Evolutionary conservation across 2,329 filamentous ascomycete genomes (phyloP).

Genomic region (Pseudocercospora musae): DNA sequence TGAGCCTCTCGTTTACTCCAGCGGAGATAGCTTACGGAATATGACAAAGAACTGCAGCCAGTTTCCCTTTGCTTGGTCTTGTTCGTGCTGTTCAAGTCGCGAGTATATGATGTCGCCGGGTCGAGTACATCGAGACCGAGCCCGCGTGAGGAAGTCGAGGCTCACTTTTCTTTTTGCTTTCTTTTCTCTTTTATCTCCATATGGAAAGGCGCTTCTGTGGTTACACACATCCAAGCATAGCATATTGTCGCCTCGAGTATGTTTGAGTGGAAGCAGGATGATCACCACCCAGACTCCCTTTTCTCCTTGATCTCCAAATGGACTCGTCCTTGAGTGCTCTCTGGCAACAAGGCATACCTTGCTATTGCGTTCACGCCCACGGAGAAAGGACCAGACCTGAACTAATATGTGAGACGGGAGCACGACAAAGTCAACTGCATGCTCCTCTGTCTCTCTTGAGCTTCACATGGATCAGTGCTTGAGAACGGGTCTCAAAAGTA

Average conservation of each 20-base stretch:
- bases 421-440: not conserved
- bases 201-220: not conserved
- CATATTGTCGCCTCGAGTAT: not conserved
- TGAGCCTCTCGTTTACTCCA: constrained; percentile 1
- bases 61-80: not conserved
- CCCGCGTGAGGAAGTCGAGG: not conserved
- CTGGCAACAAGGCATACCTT: too few relatives aligned
- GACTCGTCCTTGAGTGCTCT: too few relatives aligned
- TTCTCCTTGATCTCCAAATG: too few relatives aligned
- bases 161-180: not conserved
- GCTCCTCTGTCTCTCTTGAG: too few relatives aligned
- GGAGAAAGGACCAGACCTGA: too few relatives aligned
- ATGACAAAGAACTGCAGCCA: not conserved
- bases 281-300: too few relatives aligned
- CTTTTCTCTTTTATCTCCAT: not conserved
- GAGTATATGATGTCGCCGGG: not conserved
- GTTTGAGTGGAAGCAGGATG: too few relatives aligned
- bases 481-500: too few relatives aligned
- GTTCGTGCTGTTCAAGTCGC: not conserved
- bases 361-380: too few relatives aligned
- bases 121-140: not conserved
- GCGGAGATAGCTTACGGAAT: not conserved
- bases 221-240: not conserved
- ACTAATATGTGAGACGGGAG: too few relatives aligned
- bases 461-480: too few relatives aligned